These are phyloP conservation scores for Blastocystis sp. DNA, from an alignment of 352 stramenopile species.

Conservation along the genomic window DNA sequence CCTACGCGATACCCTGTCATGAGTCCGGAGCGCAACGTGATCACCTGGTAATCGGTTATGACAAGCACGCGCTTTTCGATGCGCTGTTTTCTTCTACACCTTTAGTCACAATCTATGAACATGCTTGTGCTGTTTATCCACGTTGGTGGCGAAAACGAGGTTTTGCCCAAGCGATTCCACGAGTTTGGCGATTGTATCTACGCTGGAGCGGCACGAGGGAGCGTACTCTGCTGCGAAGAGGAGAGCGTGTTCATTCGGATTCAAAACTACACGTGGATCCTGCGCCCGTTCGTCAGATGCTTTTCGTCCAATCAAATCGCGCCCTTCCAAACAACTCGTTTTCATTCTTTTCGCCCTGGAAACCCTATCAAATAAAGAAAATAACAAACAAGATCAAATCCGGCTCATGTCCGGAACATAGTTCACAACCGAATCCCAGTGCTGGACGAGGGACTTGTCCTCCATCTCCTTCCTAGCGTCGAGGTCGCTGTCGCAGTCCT, in stretches of 20 bases:
- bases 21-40: constrained; percentile 33
- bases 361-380: constrained; percentile 12
- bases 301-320: constrained; percentile 24
- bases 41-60: constrained; percentile 30
- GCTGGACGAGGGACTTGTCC: constrained; percentile 53
- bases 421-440: constrained; percentile 60
- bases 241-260: constrained; percentile 8
- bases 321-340: background rate
- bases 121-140: constrained; percentile 49
- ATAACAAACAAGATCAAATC: background rate
- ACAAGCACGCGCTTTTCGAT: constrained; percentile 58
- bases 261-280: background rate
- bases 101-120: background rate
- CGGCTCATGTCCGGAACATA: constrained; percentile 58
- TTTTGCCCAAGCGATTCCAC: constrained; percentile 38
- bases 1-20: constrained; percentile 29
- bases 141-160: constrained; percentile 26
- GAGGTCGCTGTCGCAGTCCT: constrained; percentile 40
- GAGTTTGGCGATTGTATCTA: constrained; percentile 31
- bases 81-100: constrained; percentile 14
- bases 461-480: constrained; percentile 59
- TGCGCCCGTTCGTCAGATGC: background rate
- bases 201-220: background rate
- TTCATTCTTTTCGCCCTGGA: background rate
- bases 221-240: constrained; percentile 19